Base-by-base conservation (phyloP, 2,329 filamentous ascomycete genomes). In the Trichothecium roseum region DNA sequence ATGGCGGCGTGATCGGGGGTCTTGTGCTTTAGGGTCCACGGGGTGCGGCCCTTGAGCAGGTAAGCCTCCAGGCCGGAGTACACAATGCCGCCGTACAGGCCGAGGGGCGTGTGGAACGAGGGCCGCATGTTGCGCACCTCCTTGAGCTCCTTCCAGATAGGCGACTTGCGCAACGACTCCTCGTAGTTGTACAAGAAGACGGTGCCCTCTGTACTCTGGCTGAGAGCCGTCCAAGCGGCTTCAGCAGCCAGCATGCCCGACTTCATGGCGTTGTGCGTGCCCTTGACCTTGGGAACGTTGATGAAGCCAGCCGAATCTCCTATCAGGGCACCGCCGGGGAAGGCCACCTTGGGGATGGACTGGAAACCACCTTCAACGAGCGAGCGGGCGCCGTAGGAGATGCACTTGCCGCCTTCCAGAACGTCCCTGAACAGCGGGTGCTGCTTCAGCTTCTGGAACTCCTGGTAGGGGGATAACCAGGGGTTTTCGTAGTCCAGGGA, bases 381-480 rank as follows among this genome's bases (percentile, higher is more conserved):
- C 3, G 89, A 84, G 39, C 91, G 78, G 5, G 91, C 91, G 40
- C 84, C 91, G 54, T 98, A 98, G 1, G 91, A 94, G 45, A 98
- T 87, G 58, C 91, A 96, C 65, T 94, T 95, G 45, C 91, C 91
- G 40, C 89, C 89, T 59, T 96, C 85, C n/a, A 98, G 72, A 14
- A 88, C 79, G 5, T 77, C 69, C 45, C 71, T 78, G 68, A 93
- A 96, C 34, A 93, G 64, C n/a, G 91, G 88, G 59, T 98, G 91
- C 48, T 89, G 83, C 71, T 98, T 98, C 69, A 98, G 81, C 68
- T 94, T 94, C 59, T 98, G 91, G 59, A 98, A 98, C 57, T 98
- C 91, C 39, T 79, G 76, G 55, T 96, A 98, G 0, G 91, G 91
- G 4, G 88, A 91, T 37, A 96, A 63, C 86, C 89, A 98, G 1